phyloP scores from a whole-genome alignment of 2,329 filamentous ascomycete genomes.

The Neobulgaria alba region DNA sequence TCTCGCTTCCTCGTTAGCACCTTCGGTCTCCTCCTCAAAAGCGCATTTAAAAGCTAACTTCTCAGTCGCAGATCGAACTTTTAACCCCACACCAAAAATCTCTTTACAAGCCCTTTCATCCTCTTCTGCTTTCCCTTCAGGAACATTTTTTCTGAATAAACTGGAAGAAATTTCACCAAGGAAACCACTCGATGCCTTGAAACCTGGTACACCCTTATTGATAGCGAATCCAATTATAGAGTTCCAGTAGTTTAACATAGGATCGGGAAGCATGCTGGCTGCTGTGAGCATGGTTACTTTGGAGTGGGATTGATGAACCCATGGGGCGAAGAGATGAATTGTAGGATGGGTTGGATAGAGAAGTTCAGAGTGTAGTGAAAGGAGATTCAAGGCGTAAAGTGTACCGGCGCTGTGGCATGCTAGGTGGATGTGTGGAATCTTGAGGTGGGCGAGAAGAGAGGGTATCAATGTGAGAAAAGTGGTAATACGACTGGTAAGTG shows the following conservation, averaged over 20 bases:
- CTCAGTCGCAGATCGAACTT: constrained; percentile 9
- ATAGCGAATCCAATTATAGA: constrained; percentile 27
- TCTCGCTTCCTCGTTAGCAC: constrained; percentile 24
- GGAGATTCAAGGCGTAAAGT: constrained; percentile 35
- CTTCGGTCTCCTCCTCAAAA: constrained; percentile 22
- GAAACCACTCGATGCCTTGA: constrained; percentile 10
- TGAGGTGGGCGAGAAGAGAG: constrained; percentile 30
- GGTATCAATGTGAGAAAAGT: constrained; percentile 36
- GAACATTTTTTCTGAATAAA: background rate
- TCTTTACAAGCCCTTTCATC: constrained; percentile 10
- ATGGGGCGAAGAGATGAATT: constrained; percentile 30
- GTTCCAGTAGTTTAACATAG: constrained; percentile 27
- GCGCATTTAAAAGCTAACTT: constrained; percentile 13
- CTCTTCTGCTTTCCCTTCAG: constrained; percentile 1
- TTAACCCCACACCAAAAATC: constrained; percentile 13
- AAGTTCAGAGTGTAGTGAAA: constrained; percentile 28
- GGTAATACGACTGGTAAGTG: constrained; percentile 29
- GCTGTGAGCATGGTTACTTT: constrained; percentile 7
- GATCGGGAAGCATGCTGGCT: constrained; percentile 17
- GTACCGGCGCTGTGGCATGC: constrained; percentile 35
- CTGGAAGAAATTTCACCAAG: constrained; percentile 7
- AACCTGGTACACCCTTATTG: constrained; percentile 24
- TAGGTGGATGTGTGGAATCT: constrained; percentile 32
- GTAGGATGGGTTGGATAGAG: constrained; percentile 24
- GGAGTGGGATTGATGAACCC: constrained; percentile 31